Percentiles rank a stretch among this genome's conserved stretches.
These are phyloP conservation scores for Erythrophleum fordii DNA, from an alignment of 306 rosid species.

Conservation along the genomic window DNA sequence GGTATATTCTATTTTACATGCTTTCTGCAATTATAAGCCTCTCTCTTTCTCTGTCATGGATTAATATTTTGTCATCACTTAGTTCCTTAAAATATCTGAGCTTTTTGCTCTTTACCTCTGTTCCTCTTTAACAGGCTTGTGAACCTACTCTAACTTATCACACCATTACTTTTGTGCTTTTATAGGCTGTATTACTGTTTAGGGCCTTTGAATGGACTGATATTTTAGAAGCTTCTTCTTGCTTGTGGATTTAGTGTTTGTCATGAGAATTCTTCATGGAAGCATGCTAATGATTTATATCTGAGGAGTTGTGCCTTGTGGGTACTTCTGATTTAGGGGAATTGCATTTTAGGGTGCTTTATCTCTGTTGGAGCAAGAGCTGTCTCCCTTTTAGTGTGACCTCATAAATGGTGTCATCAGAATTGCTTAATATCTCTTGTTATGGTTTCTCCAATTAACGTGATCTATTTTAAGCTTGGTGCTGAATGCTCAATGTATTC, in stretches of 20 bases:
- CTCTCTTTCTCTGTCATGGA: neutral
- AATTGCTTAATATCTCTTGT: neutral
- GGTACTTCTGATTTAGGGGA: neutral
- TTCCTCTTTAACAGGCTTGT: neutral
- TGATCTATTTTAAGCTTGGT: neutral
- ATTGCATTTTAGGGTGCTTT: neutral
- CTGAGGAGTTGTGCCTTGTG: neutral
- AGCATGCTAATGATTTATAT: neutral
- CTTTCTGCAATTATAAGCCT: conserved; percentile 1
- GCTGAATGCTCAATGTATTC: neutral
- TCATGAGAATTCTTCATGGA: neutral
- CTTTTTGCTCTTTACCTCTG: neutral
- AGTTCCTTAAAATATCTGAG: neutral
- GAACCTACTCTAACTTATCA: neutral
- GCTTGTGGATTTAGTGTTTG: neutral
- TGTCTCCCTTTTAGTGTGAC: neutral
- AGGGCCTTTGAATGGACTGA: conserved; percentile 8
- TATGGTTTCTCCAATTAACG: conserved; percentile 1
- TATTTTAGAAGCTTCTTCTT: neutral
- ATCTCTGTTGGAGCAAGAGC: neutral
- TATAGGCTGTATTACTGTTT: neutral
- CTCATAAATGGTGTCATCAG: neutral
- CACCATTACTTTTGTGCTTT: neutral
- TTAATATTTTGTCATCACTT: neutral
- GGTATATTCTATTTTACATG: conserved; percentile 47